These are phyloP conservation scores for Parachaetomium inaequale DNA, from an alignment of 495 filamentous ascomycete species.

Conservation along the genomic window DNA sequence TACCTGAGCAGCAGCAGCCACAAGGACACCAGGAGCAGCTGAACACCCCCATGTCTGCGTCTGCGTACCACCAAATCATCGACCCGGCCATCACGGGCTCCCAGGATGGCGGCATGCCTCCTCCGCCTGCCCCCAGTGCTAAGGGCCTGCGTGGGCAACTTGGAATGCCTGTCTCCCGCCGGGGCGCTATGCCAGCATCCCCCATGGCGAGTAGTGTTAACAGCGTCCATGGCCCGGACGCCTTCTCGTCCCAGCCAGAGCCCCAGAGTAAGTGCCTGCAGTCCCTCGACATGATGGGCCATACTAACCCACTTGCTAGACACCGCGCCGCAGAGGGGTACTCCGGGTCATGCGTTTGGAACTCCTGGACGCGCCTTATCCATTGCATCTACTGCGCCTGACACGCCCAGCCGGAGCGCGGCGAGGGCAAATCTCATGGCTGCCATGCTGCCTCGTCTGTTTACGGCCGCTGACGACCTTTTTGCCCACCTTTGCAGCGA, in stretches of 20 bases:
- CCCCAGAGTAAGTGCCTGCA: conserved; percentile 20
- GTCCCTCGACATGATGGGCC: neutral
- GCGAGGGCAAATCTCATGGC: conserved; percentile 16
- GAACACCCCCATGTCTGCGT: conserved; percentile 7
- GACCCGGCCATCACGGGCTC: conserved; percentile 28
- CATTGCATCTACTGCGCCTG: neutral
- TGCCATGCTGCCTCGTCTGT: conserved; percentile 14
- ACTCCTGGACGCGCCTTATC: neutral
- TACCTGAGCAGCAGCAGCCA: neutral
- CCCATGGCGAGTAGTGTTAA: conserved; percentile 24
- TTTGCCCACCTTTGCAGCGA: conserved; percentile 17
- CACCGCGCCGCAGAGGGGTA: neutral
- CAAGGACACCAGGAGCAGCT: conserved; percentile 6
- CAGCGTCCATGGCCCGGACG: conserved; percentile 16
- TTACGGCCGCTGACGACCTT: conserved; percentile 18
- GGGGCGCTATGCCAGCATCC: conserved; percentile 19
- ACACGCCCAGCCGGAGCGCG: conserved; percentile 13
- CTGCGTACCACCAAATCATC: conserved; percentile 5
- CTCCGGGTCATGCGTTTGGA: neutral
- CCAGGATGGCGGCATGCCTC: conserved; percentile 23
- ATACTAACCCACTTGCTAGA: neutral
- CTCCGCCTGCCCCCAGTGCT: conserved; percentile 22
- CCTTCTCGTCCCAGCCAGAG: conserved; percentile 19
- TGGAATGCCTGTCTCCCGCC: conserved; percentile 12
- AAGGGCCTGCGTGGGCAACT: conserved; percentile 19